Evolutionary conservation across 352 stramenopile genomes (phyloP), one percentile per base, ranked within the genome.

Genomic region (Aphanomyces stellatus): DNA sequence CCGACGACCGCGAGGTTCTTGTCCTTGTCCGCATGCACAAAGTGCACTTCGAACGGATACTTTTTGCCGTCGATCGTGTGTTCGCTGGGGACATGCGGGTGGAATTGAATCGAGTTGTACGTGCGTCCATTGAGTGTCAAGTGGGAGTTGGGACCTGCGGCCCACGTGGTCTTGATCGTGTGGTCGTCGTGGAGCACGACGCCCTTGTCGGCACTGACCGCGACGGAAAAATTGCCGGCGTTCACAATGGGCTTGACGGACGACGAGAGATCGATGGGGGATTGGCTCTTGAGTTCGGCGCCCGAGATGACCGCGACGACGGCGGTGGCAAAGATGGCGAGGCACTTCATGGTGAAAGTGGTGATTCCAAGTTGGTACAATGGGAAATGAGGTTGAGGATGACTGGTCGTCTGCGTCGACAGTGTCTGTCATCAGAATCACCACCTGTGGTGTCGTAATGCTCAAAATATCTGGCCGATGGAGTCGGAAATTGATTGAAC

Each of bases 1-100:
- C 69, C 82, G 27, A 91, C 72, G 3, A 91, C 80, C 0, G 80
- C 78, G 28, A 88, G 65, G 8, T 43, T 62, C 1, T 76, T 77
- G 72, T 75, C 71, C n/a, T 66, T 51, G 31, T 76, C 65, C 25
- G 76, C 65, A 62, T 81, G 76, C 51, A 84, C 76, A 70, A 83
- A 81, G 53, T 84, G 76, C 1, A 73, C 62, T 27, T 81, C 76
- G 2, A 67, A 76, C 27, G 70, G 73, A 42, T 71, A 76, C 3
- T 49, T 33, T 62, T 76, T 74, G 22, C 70, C 72, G 35, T 72
- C 53, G 24, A 84, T n/a, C 10, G 46, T 78, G 68, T 84, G 76
- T 64, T 84, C 76, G 13, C 71, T 76, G 11, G 76, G 73, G 57
- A 70, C 62, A 62, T 84, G 76, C 43, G 77, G 70, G 65, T 84